Percentiles rank a stretch among this genome's conserved stretches.
Conservation (phyloP, 164 flowering plant genomes). For the Magnolia changhungtana region DNA sequence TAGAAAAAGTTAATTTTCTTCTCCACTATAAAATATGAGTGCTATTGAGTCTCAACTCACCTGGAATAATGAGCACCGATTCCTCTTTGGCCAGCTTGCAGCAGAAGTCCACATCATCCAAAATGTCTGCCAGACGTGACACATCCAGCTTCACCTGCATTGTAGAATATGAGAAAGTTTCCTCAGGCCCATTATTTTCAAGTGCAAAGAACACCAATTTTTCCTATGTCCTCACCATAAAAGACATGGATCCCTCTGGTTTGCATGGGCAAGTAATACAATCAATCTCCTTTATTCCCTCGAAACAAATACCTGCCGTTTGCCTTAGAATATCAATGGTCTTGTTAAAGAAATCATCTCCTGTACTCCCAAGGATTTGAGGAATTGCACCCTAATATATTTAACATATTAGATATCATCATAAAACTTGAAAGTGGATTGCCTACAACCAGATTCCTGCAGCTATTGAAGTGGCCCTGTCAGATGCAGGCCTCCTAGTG, state of each 20-base stretch:
- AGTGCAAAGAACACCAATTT: neutral
- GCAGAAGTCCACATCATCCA: slow-evolving; percentile 79
- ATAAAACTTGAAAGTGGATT: neutral
- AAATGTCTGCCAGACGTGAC: slow-evolving; percentile 50
- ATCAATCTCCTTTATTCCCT: slow-evolving; percentile 38
- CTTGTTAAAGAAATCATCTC: slow-evolving; percentile 48
- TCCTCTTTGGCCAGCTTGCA: slow-evolving; percentile 80
- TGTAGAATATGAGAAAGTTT: neutral
- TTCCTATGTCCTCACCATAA: slow-evolving; percentile 51
- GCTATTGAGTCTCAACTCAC: slow-evolving; percentile 25
- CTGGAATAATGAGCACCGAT: slow-evolving; percentile 76
- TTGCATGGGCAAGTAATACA: slow-evolving; percentile 25
- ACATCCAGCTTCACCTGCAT: slow-evolving; percentile 62
- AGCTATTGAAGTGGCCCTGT: too few species aligned
- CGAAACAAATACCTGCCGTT: slow-evolving; percentile 41
- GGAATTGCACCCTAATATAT: slow-evolving; percentile 84
- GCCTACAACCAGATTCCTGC: too few species aligned
- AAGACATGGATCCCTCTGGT: slow-evolving; percentile 83
- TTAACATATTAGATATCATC: slow-evolving; percentile 7
- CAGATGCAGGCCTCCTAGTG: too few species aligned
- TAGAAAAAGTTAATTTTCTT: neutral
- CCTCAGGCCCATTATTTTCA: neutral
- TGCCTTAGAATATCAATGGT: slow-evolving; percentile 44
- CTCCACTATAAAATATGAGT: neutral
- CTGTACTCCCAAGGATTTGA: slow-evolving; percentile 52